Evolutionary conservation across 2,329 filamentous ascomycete species (phyloP).

Genomic region (Macrophomina tecta): DNA sequence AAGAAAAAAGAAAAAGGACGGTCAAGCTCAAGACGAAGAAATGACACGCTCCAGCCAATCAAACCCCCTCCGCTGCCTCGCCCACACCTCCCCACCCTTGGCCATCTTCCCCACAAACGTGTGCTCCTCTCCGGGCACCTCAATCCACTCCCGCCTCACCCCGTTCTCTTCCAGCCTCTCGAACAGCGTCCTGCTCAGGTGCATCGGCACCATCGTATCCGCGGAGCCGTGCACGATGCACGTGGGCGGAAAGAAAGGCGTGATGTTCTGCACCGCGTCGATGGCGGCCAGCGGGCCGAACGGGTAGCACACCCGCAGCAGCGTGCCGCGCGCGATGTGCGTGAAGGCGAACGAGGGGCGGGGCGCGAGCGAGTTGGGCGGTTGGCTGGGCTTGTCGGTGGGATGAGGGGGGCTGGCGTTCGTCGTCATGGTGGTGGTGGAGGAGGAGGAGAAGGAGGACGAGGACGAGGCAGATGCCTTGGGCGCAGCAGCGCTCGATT

Average conservation of each 20-base stretch:
- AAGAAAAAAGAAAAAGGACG: background rate
- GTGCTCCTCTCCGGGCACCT: conserved; percentile 51
- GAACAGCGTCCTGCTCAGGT: conserved; percentile 43
- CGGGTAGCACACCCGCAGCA: conserved; percentile 43
- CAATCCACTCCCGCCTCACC: conserved; percentile 45
- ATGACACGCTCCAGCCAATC: conserved; percentile 46
- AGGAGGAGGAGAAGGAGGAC: background rate
- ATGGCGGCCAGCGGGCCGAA: conserved; percentile 32
- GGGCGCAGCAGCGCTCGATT: conserved; percentile 28
- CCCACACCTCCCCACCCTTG: conserved; percentile 41
- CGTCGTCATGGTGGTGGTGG: background rate
- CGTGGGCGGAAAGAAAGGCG: conserved; percentile 41
- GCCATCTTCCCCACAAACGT: conserved; percentile 52
- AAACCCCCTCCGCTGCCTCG: conserved; percentile 49
- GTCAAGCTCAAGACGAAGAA: background rate
- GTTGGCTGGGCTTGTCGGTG: too few relatives aligned
- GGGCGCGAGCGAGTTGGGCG: conserved; percentile 32
- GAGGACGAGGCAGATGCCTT: too few relatives aligned
- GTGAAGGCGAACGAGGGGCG: conserved; percentile 50
- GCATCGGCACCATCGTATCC: conserved; percentile 49
- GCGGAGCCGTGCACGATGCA: conserved; percentile 51
- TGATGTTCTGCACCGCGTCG: conserved; percentile 46
- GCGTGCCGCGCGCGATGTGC: conserved; percentile 49
- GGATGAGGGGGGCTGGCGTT: background rate
- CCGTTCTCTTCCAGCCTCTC: conserved; percentile 36